Evolutionary conservation across 768 basidiomycete genomes (phyloP).

Genomic region (Mycena floridula): DNA sequence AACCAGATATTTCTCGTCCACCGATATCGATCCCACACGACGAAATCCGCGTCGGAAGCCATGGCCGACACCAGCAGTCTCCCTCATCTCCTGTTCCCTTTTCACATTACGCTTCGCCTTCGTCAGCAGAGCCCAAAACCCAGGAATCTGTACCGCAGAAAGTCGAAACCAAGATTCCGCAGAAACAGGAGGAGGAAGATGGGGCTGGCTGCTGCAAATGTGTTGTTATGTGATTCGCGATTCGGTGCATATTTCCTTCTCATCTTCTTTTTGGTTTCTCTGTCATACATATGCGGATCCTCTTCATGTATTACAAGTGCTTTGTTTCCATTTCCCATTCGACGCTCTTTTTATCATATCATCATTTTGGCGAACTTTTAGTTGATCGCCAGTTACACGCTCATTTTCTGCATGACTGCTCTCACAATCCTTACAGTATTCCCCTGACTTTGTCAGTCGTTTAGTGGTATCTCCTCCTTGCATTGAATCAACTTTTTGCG

Average conservation of each 20-base stretch:
- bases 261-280: too few species aligned
- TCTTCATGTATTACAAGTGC: too few species aligned
- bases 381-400: too few species aligned
- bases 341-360: too few species aligned
- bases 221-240: conserved; percentile 67
- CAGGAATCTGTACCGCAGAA: conserved; percentile 24
- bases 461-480: too few species aligned
- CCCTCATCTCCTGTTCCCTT: conserved; percentile 59
- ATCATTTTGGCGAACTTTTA: too few species aligned
- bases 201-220: conserved; percentile 75
- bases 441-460: too few species aligned
- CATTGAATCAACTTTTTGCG: too few species aligned
- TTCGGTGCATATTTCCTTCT: conserved; percentile 9
- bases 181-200: conserved; percentile 35
- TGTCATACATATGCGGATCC: too few species aligned
- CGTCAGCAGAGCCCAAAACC: conserved; percentile 15
- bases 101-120: conserved; percentile 44
- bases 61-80: conserved; percentile 21
- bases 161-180: conserved; percentile 18
- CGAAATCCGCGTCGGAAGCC: conserved; percentile 16
- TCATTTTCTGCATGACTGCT: too few species aligned
- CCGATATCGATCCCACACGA: conserved; percentile 17
- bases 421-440: too few species aligned
- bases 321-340: too few species aligned
- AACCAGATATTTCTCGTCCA: conserved; percentile 12